Percentiles rank a stretch among this genome's conserved stretches.
phyloP scores from a whole-genome alignment of 352 stramenopile genomes.

The Phytophthora sp. region DNA sequence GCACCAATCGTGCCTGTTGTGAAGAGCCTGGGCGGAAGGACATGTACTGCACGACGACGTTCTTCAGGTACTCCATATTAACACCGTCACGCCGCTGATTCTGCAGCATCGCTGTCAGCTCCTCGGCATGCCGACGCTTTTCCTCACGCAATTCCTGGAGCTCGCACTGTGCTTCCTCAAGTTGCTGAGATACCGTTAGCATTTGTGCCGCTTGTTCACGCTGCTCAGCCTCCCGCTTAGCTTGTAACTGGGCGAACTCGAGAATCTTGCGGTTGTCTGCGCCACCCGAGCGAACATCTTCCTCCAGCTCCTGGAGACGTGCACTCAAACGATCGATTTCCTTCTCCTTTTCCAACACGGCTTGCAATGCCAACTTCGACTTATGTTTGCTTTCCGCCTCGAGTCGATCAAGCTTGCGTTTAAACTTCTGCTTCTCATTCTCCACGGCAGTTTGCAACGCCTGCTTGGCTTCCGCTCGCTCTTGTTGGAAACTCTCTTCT shows the following conservation, averaged over 20 bases:
- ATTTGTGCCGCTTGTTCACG: conserved; percentile 62
- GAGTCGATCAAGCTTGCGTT: conserved; percentile 65
- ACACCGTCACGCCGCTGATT: conserved; percentile 85
- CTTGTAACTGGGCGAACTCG: conserved; percentile 86
- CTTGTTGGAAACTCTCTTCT: conserved; percentile 32
- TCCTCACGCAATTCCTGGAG: conserved; percentile 65
- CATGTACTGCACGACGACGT: conserved; percentile 92
- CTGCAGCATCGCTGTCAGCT: conserved; percentile 79
- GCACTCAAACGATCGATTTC: conserved; percentile 65
- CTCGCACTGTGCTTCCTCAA: conserved; percentile 52
- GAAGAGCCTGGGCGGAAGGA: conserved; percentile 84
- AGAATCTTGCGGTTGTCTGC: conserved; percentile 90
- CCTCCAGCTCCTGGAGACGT: conserved; percentile 73
- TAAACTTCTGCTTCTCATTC: conserved; percentile 46
- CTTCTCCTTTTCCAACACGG: conserved; percentile 79
- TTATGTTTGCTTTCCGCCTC: conserved; percentile 85
- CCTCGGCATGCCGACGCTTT: conserved; percentile 65
- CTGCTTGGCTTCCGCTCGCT: conserved; percentile 43
- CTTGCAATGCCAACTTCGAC: conserved; percentile 84
- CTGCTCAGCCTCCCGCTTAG: conserved; percentile 75
- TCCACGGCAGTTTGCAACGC: conserved; percentile 51
- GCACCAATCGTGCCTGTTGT: conserved; percentile 76
- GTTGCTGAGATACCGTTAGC: conserved; percentile 51
- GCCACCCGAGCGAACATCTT: conserved; percentile 85
- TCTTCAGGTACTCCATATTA: conserved; percentile 93